Evolutionary conservation across 1,284 basidiomycete species (phyloP), one percentile per base, ranked within the genome.

Genomic region (Ganoderma sinense): DNA sequence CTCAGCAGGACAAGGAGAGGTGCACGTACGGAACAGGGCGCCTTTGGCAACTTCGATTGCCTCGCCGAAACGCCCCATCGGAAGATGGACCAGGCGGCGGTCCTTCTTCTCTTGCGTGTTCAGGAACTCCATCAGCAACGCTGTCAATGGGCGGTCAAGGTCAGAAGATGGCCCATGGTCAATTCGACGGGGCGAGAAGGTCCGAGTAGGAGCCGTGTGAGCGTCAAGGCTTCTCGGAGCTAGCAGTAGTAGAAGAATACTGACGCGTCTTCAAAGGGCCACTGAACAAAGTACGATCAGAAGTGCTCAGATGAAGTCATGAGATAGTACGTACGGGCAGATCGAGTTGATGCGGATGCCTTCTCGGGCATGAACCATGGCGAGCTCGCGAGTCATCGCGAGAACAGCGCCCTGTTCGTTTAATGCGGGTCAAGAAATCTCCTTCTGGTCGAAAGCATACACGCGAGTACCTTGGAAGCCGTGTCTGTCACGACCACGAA

Each of bases 51-150:
- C 88, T 82, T 99, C 97, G 74, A 98, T 87, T 0, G 97, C 97
- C 84, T 98, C 96, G 65, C 97, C 97, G 80, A 99, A 99, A 69
- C 97, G 89, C 69, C 97, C 97, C 94, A 98, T 96, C 1, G 97
- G 97, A 39, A 97, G 88, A 80, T 99, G 97, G 33, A 96, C 90
- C 79, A 98, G 80, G 64, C 97, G 88, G 61, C 97, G 91, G 71
- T 98, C 91, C 73, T 94, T 90, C 85, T 98, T 99, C 86, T 99
- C 97, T 56, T 93, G 87, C n/a, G 97, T 98, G 83, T 98, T 91
- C 77, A 99, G 88, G 87, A 97, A 99, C 81, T 99, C 93, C 97
- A 99, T 99, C 40, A 99, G 87, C 41, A 99, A 89, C 45, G 97
- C 94, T 94, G 70, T n/a, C 13, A 20, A 16, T 26, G 45, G 62